phyloP scores from a whole-genome alignment of 768 basidiomycete genomes.

The Auricularia cornea region DNA sequence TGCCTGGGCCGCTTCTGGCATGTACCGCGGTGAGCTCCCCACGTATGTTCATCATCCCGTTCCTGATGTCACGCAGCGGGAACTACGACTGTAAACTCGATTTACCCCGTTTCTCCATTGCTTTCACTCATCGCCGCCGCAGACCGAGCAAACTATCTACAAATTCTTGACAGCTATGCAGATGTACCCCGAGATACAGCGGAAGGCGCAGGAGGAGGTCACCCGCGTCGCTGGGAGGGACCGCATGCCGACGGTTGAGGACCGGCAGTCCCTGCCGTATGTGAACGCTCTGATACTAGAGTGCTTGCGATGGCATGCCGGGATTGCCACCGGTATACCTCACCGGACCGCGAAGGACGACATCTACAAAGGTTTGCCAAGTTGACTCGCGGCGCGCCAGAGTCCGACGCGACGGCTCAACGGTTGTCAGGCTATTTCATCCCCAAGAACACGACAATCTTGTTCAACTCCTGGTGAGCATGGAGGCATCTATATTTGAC shows the following conservation, averaged over 20 bases:
- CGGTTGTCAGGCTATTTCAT: conserved; percentile 3
- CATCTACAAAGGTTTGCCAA: not conserved
- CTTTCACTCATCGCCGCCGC: not conserved
- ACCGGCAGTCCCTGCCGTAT: conserved; percentile 38
- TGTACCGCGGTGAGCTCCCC: not conserved
- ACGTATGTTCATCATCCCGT: not conserved
- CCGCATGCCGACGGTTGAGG: conserved; percentile 28
- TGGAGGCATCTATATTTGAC: not conserved
- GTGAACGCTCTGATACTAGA: conserved; percentile 45
- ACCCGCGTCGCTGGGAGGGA: conserved; percentile 25
- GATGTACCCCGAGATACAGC: conserved; percentile 27
- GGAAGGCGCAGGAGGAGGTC: conserved; percentile 30
- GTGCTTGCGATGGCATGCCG: conserved; percentile 24
- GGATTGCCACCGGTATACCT: not conserved
- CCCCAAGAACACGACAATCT: conserved; percentile 4
- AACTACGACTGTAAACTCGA: not conserved
- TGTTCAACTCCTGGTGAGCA: conserved; percentile 7
- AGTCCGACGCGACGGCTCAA: conserved; percentile 1
- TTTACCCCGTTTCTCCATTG: too few relatives aligned
- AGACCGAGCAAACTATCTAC: conserved; percentile 25
- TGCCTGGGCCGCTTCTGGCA: not conserved
- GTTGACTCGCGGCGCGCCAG: not conserved
- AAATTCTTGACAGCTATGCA: conserved; percentile 31
- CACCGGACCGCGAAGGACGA: not conserved
- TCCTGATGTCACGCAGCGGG: not conserved